Percentiles rank a stretch among this genome's conserved stretches.
Evolutionary conservation across 768 basidiomycete species (phyloP).

Genomic region (Sistotremastrum suecicum): DNA sequence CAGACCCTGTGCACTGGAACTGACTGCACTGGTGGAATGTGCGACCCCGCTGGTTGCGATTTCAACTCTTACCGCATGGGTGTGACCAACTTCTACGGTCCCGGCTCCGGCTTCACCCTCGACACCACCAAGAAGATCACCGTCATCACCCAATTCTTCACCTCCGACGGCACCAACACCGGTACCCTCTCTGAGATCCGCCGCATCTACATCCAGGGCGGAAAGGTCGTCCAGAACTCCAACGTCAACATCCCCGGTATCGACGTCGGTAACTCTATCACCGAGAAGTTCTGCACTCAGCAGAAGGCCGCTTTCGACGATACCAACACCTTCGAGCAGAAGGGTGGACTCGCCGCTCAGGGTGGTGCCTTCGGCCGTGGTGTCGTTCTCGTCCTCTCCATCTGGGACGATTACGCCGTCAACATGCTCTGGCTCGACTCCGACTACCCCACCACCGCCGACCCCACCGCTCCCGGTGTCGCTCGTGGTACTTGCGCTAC

Average conservation of each 20-base stretch:
- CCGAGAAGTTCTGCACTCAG: conserved; percentile 30
- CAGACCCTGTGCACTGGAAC: conserved; percentile 29
- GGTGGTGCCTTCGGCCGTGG: conserved; percentile 23
- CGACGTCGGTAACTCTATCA: conserved; percentile 29
- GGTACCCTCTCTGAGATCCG: conserved; percentile 40
- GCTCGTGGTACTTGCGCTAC: conserved; percentile 37
- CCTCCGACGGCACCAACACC: conserved; percentile 26
- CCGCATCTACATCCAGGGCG: conserved; percentile 40
- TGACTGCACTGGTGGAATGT: conserved; percentile 21
- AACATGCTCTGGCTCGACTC: conserved; percentile 47
- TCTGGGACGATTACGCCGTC: conserved; percentile 42
- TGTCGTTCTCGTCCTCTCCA: conserved; percentile 33
- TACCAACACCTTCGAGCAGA: conserved; percentile 24
- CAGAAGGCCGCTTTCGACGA: conserved; percentile 33
- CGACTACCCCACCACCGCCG: conserved; percentile 26
- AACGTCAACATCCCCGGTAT: conserved; percentile 31
- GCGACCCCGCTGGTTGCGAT: conserved; percentile 45
- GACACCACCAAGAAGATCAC: conserved; percentile 39
- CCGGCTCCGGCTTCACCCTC: conserved; percentile 24
- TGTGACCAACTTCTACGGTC: conserved; percentile 27
- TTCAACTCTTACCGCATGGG: conserved; percentile 52
- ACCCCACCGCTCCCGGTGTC: conserved; percentile 24
- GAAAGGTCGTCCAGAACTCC: conserved; percentile 37
- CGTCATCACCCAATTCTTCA: conserved; percentile 46
- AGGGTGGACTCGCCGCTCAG: conserved; percentile 27